Base-by-base conservation (phyloP, 345 rosid genomes). In the Populus simonii region DNA sequence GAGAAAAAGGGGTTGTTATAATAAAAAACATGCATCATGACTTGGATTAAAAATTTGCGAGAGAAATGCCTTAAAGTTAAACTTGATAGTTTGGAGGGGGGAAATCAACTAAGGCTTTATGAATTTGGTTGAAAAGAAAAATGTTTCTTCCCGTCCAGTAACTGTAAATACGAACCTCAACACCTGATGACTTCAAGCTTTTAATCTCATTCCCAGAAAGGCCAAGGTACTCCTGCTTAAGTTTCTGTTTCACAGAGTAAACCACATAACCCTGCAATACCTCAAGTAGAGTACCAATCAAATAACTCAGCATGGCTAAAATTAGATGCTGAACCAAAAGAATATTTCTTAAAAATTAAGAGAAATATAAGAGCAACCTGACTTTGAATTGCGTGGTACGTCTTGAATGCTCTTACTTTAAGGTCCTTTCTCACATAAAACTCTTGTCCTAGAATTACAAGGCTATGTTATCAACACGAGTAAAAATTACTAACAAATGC, bases 331-430 rank as follows among this genome's bases (percentile, higher is more conserved):
- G 66, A 15, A 51, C 20, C 5, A 66, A 6, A 20, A 72, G 49
- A 66, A 29, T 13, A 29, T 16, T 22, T 55, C 51, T 55, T 45
- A 45, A 13, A 45, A 45, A 35, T 36, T 6, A 69, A 45, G 13
- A 35, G 13, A 63, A 13, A 74, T 72, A 61, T 55, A 12, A 77
- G 41, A 45, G 31, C 78, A 71, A 90, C 99, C 93, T 93, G 99
- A 89, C 97, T 93, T 43, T 84, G 90, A 35, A 96, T 90, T 77
- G 86, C 90, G 88, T 93, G 99, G 84, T 89, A 91, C 7, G 99
- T 93, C 88, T 86, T 92, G 82, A 93, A 96, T 83, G 98, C 97
- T 89, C 82, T 94, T 15, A 93, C 97, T 88, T 92, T 92, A 47
- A 92, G 90, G 86, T 96, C 92, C 78, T 76, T 92, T 82, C 94